These are phyloP conservation scores for Phaseolus coccineus DNA, from an alignment of 331 rosid genomes.

Conservation along the genomic window DNA sequence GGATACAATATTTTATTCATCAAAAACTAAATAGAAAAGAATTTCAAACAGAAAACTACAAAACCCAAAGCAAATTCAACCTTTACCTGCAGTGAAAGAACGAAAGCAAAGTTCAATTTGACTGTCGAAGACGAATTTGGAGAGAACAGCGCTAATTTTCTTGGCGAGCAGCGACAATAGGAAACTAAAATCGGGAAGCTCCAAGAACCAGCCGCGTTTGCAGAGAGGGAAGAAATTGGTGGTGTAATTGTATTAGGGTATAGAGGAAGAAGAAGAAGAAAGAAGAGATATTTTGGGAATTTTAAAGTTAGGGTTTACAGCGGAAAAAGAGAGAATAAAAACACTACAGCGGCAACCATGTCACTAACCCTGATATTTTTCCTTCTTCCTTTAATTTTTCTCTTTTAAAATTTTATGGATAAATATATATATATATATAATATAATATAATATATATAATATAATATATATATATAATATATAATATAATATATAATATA, in stretches of 20 bases:
- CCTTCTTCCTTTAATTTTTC: background rate
- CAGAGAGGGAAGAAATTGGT: constrained; percentile 1
- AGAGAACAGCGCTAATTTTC: constrained; percentile 5
- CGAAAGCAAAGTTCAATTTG: constrained; percentile 33
- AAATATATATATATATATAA: background rate
- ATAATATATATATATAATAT: too few species aligned
- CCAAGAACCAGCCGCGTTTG: background rate
- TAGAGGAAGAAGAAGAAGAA: background rate
- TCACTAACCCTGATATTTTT: constrained; percentile 44
- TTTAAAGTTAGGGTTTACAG: constrained; percentile 51
- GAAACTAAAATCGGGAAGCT: constrained; percentile 27
- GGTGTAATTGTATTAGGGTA: background rate
- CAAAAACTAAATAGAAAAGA: constrained; percentile 11
- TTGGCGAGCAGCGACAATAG: constrained; percentile 4
- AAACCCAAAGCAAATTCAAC: constrained; percentile 23
- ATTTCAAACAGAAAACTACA: constrained; percentile 26
- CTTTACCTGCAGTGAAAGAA: constrained; percentile 26
- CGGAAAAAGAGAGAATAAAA: constrained; percentile 5
- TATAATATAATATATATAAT: too few species aligned
- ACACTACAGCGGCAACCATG: constrained; percentile 28
- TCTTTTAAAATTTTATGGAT: background rate
- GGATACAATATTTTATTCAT: background rate
- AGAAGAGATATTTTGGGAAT: constrained; percentile 21
- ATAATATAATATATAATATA: too few species aligned
- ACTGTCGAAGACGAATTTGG: constrained; percentile 29